phyloP scores from a whole-genome alignment of 345 rosid species.

The Eucalyptus leucophloia region DNA sequence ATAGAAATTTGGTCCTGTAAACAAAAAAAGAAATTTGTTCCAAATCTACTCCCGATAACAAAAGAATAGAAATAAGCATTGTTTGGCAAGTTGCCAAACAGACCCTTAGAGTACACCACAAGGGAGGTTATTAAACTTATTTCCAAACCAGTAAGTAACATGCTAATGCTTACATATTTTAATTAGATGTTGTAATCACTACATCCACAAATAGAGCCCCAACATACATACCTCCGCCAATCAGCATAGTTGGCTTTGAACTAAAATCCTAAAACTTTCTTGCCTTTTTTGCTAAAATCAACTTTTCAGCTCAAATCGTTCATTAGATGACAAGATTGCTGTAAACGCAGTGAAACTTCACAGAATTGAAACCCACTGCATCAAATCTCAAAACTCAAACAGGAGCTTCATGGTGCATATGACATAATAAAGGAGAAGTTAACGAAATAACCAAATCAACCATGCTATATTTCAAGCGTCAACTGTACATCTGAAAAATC shows the following conservation, averaged over 20 bases:
- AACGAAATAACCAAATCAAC: neutral
- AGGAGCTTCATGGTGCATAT: neutral
- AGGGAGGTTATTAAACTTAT: neutral
- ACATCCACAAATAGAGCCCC: neutral
- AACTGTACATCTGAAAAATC: neutral
- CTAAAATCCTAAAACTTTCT: neutral
- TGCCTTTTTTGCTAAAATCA: neutral
- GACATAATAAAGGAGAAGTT: neutral
- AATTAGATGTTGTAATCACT: neutral
- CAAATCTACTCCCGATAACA: fast-evolving
- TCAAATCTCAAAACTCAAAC: neutral
- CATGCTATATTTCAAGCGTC: neutral
- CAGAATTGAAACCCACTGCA: neutral
- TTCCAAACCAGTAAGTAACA: neutral
- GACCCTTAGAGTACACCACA: no score
- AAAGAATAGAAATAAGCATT: no score
- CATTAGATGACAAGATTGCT: neutral
- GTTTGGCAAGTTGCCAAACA: no score
- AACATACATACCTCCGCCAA: neutral
- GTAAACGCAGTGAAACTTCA: neutral
- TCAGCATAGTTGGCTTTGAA: neutral
- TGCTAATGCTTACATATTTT: neutral
- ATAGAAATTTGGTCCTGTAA: fast-evolving
- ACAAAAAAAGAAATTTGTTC: fast-evolving
- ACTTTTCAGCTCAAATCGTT: neutral